phyloP scores from a whole-genome alignment of 108 stramenopile species.

The Stephanodiscus minutulus region DNA sequence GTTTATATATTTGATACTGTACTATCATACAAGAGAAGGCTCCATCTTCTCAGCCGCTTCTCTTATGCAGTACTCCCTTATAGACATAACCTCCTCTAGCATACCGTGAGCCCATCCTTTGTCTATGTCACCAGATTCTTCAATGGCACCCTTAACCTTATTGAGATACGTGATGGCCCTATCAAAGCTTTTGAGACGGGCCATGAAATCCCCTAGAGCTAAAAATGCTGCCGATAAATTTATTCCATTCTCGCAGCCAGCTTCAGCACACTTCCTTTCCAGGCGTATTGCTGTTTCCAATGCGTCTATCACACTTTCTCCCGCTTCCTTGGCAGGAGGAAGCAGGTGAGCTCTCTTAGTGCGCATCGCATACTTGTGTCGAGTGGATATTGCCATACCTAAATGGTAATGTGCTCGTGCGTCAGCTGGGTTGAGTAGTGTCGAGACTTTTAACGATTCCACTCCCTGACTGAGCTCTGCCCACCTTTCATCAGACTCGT shows the following conservation, averaged over 20 bases:
- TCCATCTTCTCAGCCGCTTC: conserved; percentile 27
- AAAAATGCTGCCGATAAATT: conserved; percentile 42
- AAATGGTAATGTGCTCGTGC: conserved; percentile 41
- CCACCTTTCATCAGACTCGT: conserved; percentile 41
- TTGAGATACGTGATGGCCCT: conserved; percentile 32
- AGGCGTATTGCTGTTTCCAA: conserved; percentile 38
- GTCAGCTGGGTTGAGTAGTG: conserved; percentile 41
- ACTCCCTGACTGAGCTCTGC: conserved; percentile 40
- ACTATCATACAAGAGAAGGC: conserved; percentile 7
- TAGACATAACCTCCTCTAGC: conserved; percentile 32
- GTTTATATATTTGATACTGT: neutral
- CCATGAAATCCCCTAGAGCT: conserved; percentile 44
- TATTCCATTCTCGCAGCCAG: conserved; percentile 42
- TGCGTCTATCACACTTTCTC: conserved; percentile 25
- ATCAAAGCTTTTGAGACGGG: conserved; percentile 33
- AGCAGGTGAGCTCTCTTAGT: conserved; percentile 40
- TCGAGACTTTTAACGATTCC: conserved; percentile 27
- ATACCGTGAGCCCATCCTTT: conserved; percentile 35
- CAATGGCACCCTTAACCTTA: conserved; percentile 25
- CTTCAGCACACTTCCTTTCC: conserved; percentile 28
- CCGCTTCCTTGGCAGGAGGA: conserved; percentile 42
- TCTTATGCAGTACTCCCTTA: conserved; percentile 25
- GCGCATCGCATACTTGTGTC: conserved; percentile 52
- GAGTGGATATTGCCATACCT: conserved; percentile 41
- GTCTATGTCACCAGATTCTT: conserved; percentile 21